Percentiles rank a stretch among this genome's conserved stretches.
phyloP scores from a whole-genome alignment of 1,284 basidiomycete species.

The Ceratobasidium sp. region DNA sequence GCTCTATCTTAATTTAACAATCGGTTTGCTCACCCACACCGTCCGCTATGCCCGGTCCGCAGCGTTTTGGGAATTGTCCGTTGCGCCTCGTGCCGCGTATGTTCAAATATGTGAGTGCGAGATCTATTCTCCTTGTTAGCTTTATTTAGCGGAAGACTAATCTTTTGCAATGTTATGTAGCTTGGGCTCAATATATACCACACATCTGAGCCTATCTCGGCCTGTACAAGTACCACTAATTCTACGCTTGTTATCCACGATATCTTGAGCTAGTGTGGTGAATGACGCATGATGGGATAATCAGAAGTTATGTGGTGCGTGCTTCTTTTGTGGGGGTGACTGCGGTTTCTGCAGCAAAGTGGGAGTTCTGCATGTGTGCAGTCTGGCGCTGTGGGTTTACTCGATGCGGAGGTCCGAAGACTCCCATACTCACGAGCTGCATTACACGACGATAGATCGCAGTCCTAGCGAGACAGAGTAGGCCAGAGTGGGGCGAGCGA shows the following conservation, averaged over 20 bases:
- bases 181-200: conserved; percentile 43
- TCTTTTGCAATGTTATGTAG: conserved; percentile 25
- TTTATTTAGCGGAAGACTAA: background rate
- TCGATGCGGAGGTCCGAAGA: too few species aligned
- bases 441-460: too few species aligned
- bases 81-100: conserved; percentile 38
- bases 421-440: too few species aligned
- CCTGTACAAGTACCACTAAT: background rate
- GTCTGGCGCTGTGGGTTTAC: too few species aligned
- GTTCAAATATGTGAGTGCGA: conserved; percentile 34
- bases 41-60: background rate
- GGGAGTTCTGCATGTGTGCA: too few species aligned
- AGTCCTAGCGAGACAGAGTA: too few species aligned
- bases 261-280: background rate
- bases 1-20: conserved; percentile 1
- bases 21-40: background rate
- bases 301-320: background rate
- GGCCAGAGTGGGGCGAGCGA: too few species aligned
- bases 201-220: conserved; percentile 26
- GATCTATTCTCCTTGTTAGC: background rate
- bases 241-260: conserved; percentile 16
- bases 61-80: conserved; percentile 43
- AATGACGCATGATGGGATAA: background rate
- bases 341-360: conserved; percentile 11
- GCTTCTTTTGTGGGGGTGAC: conserved; percentile 22